A percentile compares a stretch with the other conserved stretches of the same genome.
phyloP scores from a whole-genome alignment of 371 early-diverging fungal genomes.

The Rhizopus sp. region DNA sequence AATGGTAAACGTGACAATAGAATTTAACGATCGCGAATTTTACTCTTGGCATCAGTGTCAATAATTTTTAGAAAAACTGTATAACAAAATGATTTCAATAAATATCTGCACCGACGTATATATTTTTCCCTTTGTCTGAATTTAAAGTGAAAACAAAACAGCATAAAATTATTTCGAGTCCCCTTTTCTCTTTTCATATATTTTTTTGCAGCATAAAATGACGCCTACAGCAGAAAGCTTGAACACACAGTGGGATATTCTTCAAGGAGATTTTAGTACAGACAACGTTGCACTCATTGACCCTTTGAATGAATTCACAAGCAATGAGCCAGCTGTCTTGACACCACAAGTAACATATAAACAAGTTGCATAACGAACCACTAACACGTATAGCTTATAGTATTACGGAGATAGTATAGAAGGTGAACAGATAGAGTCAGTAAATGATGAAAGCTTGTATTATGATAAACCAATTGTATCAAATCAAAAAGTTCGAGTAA shows the following conservation, averaged over 20 bases:
- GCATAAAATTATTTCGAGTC: not conserved
- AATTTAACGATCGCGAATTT: no score
- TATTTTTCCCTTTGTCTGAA: no score
- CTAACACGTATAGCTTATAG: not conserved
- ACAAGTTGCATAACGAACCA: not conserved
- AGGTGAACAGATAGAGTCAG: not conserved
- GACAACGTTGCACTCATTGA: constrained; percentile 5
- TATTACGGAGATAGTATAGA: not conserved
- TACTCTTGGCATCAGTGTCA: no score
- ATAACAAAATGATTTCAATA: no score
- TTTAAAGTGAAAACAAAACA: not conserved
- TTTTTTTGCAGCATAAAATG: constrained; percentile 12
- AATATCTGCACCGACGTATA: no score
- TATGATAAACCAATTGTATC: not conserved
- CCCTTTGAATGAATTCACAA: constrained; percentile 12
- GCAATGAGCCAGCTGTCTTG: constrained; percentile 18
- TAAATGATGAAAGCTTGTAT: not conserved
- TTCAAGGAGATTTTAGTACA: constrained; percentile 3
- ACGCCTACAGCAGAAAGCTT: constrained; percentile 33
- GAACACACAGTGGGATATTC: constrained; percentile 40
- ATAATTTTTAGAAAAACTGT: no score
- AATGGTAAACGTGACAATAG: no score
- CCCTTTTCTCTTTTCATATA: not conserved
- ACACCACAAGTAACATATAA: constrained; percentile 3
- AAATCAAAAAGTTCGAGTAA: constrained; percentile 27